Conservation (phyloP, 768 basidiomycete genomes). For the Agrocybe pediades region DNA sequence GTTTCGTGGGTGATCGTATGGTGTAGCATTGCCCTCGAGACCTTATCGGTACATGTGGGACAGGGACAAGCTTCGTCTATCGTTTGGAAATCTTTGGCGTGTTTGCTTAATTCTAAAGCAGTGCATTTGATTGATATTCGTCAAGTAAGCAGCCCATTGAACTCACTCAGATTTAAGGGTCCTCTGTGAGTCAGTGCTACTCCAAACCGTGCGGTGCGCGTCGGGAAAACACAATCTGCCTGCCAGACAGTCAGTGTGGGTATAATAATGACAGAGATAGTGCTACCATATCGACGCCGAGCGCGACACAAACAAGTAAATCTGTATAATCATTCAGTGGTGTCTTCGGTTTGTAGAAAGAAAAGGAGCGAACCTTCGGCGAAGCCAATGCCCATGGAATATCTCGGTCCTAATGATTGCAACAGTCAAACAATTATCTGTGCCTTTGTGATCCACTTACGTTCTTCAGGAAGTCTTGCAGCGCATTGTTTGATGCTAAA, state of each 20-base stretch:
- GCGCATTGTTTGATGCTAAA: conserved; percentile 81
- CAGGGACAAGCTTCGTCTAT: conserved; percentile 84
- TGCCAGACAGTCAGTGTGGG: conserved; percentile 23
- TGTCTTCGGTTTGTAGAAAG: neutral
- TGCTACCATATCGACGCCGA: conserved; percentile 90
- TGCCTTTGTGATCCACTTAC: conserved; percentile 41
- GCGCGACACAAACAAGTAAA: conserved; percentile 84
- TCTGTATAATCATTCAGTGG: conserved; percentile 43
- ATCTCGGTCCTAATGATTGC: conserved; percentile 68
- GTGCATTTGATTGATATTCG: neutral
- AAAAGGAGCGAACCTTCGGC: conserved; percentile 66
- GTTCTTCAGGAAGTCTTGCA: conserved; percentile 74
- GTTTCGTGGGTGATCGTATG: conserved; percentile 81
- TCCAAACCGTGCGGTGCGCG: conserved; percentile 89
- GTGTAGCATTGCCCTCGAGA: conserved; percentile 74
- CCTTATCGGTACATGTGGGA: conserved; percentile 74
- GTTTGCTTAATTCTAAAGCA: conserved; percentile 61
- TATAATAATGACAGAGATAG: neutral
- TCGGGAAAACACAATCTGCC: conserved; percentile 95
- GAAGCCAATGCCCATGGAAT: conserved; percentile 92
- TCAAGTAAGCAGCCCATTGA: neutral
- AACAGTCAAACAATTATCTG: conserved; percentile 1
- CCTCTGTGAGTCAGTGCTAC: conserved; percentile 83
- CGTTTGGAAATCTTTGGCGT: conserved; percentile 66
- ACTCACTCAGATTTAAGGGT: conserved; percentile 79